Base-by-base conservation (phyloP, 257 asterid species). In the Cinchona pubescens region DNA sequence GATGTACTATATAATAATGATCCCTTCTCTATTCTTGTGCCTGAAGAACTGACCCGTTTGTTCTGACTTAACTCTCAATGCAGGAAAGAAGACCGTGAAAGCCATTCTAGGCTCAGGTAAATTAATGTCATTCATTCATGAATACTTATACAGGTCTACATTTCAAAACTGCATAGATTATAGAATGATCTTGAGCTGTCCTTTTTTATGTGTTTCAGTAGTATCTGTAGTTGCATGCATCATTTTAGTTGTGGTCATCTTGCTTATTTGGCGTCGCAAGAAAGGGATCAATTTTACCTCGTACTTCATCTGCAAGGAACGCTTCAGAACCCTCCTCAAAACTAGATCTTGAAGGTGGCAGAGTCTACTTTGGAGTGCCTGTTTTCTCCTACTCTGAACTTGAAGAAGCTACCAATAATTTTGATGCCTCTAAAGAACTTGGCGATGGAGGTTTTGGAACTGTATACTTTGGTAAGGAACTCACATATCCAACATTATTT, bases 361-460 rank as follows among this genome's bases (percentile, higher is more conserved):
- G 83, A 74, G 75, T 76, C 59, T 78, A 67, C 75, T 87, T 77
- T 64, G 93, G 91, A 58, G 75, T 91, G 66, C 89, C 89, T 19
- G 79, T 92, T 46, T 89, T 89, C 90, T 85, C 95, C 43, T 87
- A 89, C 80, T 21, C 63, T 1, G 91, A 90, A 60, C 95, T 92
- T 19, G 86, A 80, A 76, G 86, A 80, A 71, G 93, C 90, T 71
- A 90, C 96, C 0, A 76, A 84, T 58, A 82, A 74, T 68, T 92
- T 90, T 61, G 89, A 92, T 70, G 75, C 89, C 29, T 71, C 90
- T 37, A 83, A 80, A 46, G 96, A 90, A 71, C 87, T 92, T 30
- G 97, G 97, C 23, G 91, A 89, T 53, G 97, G 97, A 75, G 96
- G 96, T 73, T 92, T 87, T 69, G 97, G 97, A 56, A 82, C 89